Conservation (phyloP, 2,329 filamentous ascomycete genomes). For the Calonectria pteridis region DNA sequence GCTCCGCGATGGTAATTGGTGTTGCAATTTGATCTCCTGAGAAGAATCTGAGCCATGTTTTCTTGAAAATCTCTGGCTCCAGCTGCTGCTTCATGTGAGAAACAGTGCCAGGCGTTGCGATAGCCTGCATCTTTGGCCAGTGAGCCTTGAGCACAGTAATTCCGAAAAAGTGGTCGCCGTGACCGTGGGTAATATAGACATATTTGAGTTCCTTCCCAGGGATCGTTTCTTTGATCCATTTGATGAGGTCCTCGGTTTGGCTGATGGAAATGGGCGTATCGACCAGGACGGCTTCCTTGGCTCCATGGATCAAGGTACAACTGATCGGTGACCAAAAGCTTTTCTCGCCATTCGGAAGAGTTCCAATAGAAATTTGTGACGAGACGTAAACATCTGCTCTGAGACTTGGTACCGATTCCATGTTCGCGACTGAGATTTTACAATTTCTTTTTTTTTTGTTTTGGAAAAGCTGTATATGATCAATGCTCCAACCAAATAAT, state of each 20-base stretch:
- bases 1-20: background rate
- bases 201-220: background rate
- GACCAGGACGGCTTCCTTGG: constrained; percentile 3
- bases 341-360: background rate
- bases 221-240: constrained; percentile 12
- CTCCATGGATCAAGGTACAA: constrained; percentile 14
- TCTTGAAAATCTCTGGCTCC: background rate
- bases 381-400: constrained; percentile 9
- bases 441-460: too few species aligned
- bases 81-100: constrained; percentile 20
- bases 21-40: background rate
- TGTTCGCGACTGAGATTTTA: background rate
- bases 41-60: background rate
- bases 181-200: constrained; percentile 18
- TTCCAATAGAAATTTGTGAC: background rate
- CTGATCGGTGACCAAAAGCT: constrained; percentile 13
- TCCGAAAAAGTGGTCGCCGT: constrained; percentile 18
- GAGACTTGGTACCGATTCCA: background rate
- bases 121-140: background rate
- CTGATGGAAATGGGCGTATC: constrained; percentile 10
- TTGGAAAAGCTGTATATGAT: background rate
- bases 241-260: background rate
- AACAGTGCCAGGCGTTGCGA: constrained; percentile 5
- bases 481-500: too few species aligned
- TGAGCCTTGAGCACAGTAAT: background rate